phyloP scores from a whole-genome alignment of 768 basidiomycete species.

The Myochromella boudieri region DNA sequence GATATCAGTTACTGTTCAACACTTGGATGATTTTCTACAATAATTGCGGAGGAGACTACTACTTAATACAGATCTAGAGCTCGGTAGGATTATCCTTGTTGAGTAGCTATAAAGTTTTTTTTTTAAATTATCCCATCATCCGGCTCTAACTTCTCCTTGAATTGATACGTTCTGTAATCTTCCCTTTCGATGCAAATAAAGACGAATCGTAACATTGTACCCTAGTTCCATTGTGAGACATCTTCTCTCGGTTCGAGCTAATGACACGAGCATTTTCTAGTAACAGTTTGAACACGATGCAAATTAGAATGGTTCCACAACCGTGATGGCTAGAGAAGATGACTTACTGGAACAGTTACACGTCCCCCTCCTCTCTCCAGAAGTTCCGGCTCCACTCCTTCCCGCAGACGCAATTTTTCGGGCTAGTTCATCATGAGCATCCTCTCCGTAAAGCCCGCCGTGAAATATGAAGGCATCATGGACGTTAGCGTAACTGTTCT shows the following conservation, averaged over 20 bases:
- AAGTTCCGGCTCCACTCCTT: constrained; percentile 46
- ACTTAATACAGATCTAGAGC: too few species aligned
- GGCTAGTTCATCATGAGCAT: constrained; percentile 56
- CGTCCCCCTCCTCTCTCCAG: constrained; percentile 55
- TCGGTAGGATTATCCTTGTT: too few species aligned
- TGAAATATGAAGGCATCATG: constrained; percentile 66
- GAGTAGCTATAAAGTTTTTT: too few species aligned
- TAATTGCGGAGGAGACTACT: too few species aligned
- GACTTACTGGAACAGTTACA: constrained; percentile 49
- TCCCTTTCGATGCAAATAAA: too few species aligned
- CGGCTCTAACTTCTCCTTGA: too few species aligned
- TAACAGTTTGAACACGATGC: constrained; percentile 32
- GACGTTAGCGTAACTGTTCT: constrained; percentile 58
- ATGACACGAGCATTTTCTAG: constrained; percentile 51
- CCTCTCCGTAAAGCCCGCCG: constrained; percentile 47
- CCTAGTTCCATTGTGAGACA: too few species aligned
- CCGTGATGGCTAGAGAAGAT: neutral
- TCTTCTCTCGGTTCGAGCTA: constrained; percentile 39
- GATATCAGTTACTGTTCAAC: too few species aligned
- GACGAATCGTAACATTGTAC: too few species aligned
- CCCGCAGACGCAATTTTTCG: constrained; percentile 53
- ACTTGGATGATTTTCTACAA: too few species aligned
- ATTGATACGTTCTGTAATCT: too few species aligned
- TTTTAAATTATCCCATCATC: too few species aligned
- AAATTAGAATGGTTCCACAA: neutral